Base-by-base conservation (phyloP, 2,329 filamentous ascomycete genomes). In the Dactylellina drechsleri region DNA sequence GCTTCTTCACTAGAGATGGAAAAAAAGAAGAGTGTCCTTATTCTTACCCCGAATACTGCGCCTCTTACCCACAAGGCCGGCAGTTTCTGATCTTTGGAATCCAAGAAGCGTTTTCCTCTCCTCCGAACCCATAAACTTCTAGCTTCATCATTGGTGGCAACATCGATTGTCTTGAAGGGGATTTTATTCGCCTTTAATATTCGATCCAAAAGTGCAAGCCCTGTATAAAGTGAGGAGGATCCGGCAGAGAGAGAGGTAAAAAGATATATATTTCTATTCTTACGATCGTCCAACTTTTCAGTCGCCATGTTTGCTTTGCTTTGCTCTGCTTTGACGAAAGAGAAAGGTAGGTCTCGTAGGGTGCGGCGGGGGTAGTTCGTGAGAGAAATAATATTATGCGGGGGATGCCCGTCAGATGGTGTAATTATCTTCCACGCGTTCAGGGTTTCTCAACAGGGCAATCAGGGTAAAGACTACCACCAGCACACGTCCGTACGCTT, bases 201-300 rank as follows among this genome's bases (percentile, higher is more conserved):
- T 12, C 93, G 97, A 83, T 99, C 94, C 78, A 99, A 89, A 56
- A 95, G 91, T 65, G 93, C 96, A 0, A 95, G 98, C 26, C 93
- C 95, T 47, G 95, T 98, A 80, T 98, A 90, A 82, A 98, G 97
- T 82, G 97, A 93, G 23, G 93, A 96, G 47, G 93, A 97, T 77
- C 95, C 95, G 72, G 95, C 92, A 18, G 95, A 98, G 66, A 99
- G 87, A 62, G 94, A 98, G 75, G 95, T 98, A 84, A 96, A 97
- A 79, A 99, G 91, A 84, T 95, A 99, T 77, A 99, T 89, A 28
- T 90, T 85, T 13, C 78, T 86, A 57, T 36, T 36, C 10, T 36
- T 36, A 7, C 1, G 3, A 36, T 90, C 87, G 81, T 92, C 90
- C 43, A 67, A 64, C 8, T 26, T 31, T 47, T 62, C 57, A 20